Evolutionary conservation across 768 basidiomycete genomes (phyloP).

Genomic region (Sporobolomyces roseus): DNA sequence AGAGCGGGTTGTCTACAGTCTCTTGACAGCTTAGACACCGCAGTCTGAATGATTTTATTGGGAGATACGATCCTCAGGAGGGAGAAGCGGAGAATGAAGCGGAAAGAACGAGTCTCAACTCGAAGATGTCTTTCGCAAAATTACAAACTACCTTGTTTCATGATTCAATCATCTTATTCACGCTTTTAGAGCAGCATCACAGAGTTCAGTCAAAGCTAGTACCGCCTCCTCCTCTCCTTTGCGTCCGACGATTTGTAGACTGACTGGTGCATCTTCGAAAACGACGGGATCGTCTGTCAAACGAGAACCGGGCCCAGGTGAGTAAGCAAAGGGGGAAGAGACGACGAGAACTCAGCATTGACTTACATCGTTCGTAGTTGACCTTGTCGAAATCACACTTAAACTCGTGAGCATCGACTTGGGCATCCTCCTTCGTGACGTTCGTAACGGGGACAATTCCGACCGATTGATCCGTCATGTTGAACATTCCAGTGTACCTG

Average conservation of each 20-base stretch:
- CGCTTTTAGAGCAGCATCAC: conserved; percentile 53
- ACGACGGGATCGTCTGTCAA: conserved; percentile 58
- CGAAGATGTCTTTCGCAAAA: too few species aligned
- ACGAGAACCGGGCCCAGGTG: background rate
- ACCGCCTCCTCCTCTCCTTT: conserved; percentile 73
- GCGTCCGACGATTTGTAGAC: conserved; percentile 64
- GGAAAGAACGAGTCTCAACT: too few species aligned
- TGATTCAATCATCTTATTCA: background rate
- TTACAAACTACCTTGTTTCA: too few species aligned
- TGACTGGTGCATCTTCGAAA: conserved; percentile 61
- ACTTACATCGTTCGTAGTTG: conserved; percentile 59
- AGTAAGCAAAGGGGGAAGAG: background rate
- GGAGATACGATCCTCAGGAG: too few species aligned
- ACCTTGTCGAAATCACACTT: conserved; percentile 54
- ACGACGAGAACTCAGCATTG: too few species aligned
- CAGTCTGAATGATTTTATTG: too few species aligned
- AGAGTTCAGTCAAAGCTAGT: conserved; percentile 64
- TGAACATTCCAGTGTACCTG: conserved; percentile 68
- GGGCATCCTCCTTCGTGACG: conserved; percentile 52
- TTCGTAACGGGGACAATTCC: conserved; percentile 63
- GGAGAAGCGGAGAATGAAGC: too few species aligned
- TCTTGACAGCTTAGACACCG: too few species aligned
- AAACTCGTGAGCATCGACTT: conserved; percentile 53
- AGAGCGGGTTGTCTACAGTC: too few species aligned
- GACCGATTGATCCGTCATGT: conserved; percentile 63